A percentile compares a stretch with the other conserved stretches of the same genome.
phyloP scores from a whole-genome alignment of 2,329 filamentous ascomycete species.

The Madurella fahalii region DNA sequence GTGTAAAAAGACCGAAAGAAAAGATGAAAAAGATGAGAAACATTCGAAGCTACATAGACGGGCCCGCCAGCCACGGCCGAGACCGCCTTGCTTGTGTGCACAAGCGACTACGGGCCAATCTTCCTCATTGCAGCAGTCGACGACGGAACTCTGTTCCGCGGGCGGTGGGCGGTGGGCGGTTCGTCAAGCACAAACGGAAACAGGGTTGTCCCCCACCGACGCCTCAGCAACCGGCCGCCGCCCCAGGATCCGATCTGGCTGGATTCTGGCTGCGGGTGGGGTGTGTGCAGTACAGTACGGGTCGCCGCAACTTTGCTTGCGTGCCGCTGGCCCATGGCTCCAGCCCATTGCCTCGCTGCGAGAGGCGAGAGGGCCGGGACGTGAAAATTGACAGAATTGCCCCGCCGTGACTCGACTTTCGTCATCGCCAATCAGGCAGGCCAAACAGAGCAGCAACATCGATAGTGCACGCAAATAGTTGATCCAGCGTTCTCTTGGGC shows the following conservation, averaged over 20 bases:
- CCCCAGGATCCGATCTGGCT: slow-evolving; percentile 4
- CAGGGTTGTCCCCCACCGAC: slow-evolving; percentile 8
- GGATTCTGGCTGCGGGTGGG: not conserved
- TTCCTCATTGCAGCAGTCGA: slow-evolving; percentile 11
- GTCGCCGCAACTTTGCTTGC: slow-evolving; percentile 1
- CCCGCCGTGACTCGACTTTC: not conserved
- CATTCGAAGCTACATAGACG: slow-evolving; percentile 9
- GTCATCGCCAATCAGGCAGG: not conserved
- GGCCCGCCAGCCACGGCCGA: slow-evolving; percentile 31
- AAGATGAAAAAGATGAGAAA: slow-evolving; percentile 5
- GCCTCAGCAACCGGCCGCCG: slow-evolving; percentile 2
- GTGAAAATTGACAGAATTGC: not conserved
- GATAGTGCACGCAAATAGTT: not conserved
- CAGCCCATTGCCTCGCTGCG: not conserved
- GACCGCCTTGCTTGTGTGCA: slow-evolving; percentile 29
- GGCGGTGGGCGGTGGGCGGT: slow-evolving; percentile 9
- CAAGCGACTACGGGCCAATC: slow-evolving; percentile 26
- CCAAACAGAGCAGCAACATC: not conserved
- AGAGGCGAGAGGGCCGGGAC: not conserved
- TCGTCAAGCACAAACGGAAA: slow-evolving; percentile 13
- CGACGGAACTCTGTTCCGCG: slow-evolving; percentile 12
- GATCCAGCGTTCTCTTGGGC: slow-evolving; percentile 2
- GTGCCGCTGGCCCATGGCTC: not conserved
- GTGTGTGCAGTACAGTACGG: slow-evolving; percentile 1
- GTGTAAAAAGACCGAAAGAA: not conserved